phyloP scores from a whole-genome alignment of 176 grass and related monocot species.

The Tillandsia leiboldiana region DNA sequence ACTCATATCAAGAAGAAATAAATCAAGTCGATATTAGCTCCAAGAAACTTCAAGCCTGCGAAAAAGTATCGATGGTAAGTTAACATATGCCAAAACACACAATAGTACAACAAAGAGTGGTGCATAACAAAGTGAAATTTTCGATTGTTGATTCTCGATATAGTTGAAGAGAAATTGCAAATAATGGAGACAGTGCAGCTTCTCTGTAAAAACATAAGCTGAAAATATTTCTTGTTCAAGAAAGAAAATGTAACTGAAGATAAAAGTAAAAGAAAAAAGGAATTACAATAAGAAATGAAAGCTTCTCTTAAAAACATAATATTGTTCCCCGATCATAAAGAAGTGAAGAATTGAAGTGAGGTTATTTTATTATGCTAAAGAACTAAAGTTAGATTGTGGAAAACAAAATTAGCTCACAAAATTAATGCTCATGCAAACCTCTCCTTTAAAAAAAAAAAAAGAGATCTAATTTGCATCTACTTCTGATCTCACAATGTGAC shows the following conservation, averaged over 20 bases:
- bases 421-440: no score
- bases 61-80: conserved; percentile 38
- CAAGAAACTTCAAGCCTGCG: conserved; percentile 74
- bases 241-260: background rate
- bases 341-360: no score
- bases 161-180: background rate
- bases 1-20: conserved; percentile 46
- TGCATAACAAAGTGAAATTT: background rate
- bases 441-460: background rate
- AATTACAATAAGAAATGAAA: background rate
- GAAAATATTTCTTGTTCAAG: background rate
- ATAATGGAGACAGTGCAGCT: background rate
- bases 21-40: conserved; percentile 61
- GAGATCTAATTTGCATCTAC: background rate
- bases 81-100: conserved; percentile 9
- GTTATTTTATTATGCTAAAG: no score
- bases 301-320: no score
- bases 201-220: background rate
- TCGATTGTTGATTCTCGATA: background rate
- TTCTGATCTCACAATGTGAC: background rate
- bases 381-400: no score
- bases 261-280: background rate
- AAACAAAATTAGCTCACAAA: no score
- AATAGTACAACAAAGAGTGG: background rate
- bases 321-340: no score